Conservation (phyloP, 768 basidiomycete species). For the Arthromyces matolae region DNA sequence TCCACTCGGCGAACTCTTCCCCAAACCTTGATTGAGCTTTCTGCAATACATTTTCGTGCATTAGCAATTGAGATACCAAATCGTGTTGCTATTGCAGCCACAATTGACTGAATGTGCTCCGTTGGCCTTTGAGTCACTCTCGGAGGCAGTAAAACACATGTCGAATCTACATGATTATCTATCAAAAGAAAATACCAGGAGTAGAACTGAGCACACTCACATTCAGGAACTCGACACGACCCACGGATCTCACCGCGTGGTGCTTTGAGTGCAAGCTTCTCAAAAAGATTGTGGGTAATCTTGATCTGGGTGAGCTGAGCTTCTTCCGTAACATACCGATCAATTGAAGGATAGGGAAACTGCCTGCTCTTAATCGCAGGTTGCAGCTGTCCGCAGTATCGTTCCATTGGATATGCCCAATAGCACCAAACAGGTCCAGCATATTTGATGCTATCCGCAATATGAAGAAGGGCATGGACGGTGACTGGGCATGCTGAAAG, state of each 20-base stretch:
- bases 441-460: constrained; percentile 27
- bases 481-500: constrained; percentile 28
- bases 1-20: constrained; percentile 26
- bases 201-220: too few relatives aligned
- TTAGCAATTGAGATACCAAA: constrained; percentile 1
- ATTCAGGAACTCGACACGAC: background rate
- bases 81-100: constrained; percentile 8
- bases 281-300: constrained; percentile 8
- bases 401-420: constrained; percentile 40
- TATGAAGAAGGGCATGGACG: constrained; percentile 31
- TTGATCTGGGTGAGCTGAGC: constrained; percentile 19
- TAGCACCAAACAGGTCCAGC: constrained; percentile 35
- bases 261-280: constrained; percentile 2
- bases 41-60: constrained; percentile 11
- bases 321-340: constrained; percentile 8
- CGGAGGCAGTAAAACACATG: constrained; percentile 26
- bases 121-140: background rate
- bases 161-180: constrained; percentile 17
- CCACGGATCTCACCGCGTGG: background rate
- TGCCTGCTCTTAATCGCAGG: constrained; percentile 25
- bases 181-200: too few relatives aligned
- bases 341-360: constrained; percentile 16
- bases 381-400: constrained; percentile 28
- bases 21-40: constrained; percentile 21
- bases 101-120: constrained; percentile 11